These are phyloP conservation scores for Allomyces macrogynus DNA, from an alignment of 192 early-diverging fungal species.

Conservation along the genomic window DNA sequence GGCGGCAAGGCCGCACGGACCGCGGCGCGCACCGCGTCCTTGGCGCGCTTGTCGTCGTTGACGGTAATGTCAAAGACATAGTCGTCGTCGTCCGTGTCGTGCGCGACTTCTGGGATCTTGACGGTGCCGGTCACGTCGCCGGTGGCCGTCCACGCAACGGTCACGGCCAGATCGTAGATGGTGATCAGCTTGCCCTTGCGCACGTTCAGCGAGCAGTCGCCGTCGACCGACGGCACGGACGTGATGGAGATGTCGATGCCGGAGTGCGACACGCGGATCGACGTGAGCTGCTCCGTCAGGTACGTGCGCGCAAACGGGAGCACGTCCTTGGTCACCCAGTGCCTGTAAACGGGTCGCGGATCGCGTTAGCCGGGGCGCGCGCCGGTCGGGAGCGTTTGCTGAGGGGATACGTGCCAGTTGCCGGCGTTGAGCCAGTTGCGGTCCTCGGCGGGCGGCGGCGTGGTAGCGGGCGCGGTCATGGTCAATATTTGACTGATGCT, in stretches of 20 bases:
- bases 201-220: conserved; percentile 86
- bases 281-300: conserved; percentile 43
- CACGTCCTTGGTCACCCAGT: conserved; percentile 89
- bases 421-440: too few species aligned
- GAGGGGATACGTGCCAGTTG: too few species aligned
- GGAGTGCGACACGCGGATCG: conserved; percentile 25
- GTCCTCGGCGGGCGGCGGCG: too few species aligned
- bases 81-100: conserved; percentile 68
- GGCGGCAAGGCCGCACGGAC: conserved; percentile 46
- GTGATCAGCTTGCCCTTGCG: conserved; percentile 90
- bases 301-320: conserved; percentile 74
- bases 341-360: too few species aligned
- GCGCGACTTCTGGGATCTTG: conserved; percentile 69
- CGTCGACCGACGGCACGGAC: conserved; percentile 42
- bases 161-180: conserved; percentile 73
- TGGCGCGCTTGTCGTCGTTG: conserved; percentile 22
- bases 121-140: conserved; percentile 50
- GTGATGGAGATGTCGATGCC: conserved; percentile 34
- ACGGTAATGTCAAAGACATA: conserved; percentile 56
- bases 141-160: conserved; percentile 38
- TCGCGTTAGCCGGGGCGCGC: too few species aligned
- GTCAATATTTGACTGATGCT: too few species aligned
- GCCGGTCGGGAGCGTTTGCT: too few species aligned
- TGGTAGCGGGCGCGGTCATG: too few species aligned
- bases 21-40: conserved; percentile 39